A percentile compares a stretch with the other conserved stretches of the same genome.
Evolutionary conservation across 1,139 yeast genomes (phyloP).

Genomic region (Yamadazyma taylorii): DNA sequence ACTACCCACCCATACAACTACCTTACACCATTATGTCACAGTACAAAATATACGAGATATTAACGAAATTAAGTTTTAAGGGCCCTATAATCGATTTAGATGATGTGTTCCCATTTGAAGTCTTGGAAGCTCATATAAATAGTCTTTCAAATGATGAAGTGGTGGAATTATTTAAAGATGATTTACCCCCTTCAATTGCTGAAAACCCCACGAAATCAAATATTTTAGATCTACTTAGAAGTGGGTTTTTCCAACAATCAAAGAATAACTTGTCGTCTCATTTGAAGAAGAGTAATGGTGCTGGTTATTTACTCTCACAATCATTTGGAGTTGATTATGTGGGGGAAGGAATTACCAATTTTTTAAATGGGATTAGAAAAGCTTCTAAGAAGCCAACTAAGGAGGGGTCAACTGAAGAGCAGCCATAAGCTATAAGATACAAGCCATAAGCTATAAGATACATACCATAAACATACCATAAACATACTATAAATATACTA

Average conservation of each 20-base stretch:
- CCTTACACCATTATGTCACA: no score
- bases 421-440: no score
- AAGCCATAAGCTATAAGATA: no score
- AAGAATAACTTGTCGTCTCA: conserved; percentile 45
- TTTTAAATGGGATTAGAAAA: conserved; percentile 49
- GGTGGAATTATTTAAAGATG: conserved; percentile 32
- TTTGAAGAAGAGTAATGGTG: conserved; percentile 40
- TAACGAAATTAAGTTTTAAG: conserved; percentile 9
- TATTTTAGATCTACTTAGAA: conserved; percentile 47
- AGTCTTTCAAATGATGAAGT: conserved; percentile 38
- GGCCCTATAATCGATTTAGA: conserved; percentile 13
- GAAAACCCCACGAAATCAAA: conserved; percentile 36
- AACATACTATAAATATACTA: no score
- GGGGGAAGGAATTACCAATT: conserved; percentile 62
- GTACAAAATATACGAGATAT: conserved; percentile 13
- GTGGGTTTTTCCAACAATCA: conserved; percentile 56
- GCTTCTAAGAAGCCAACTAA: conserved; percentile 25
- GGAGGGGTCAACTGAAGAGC: no score
- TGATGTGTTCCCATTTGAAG: conserved; percentile 40
- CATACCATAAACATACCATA: no score
- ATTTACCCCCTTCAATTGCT: conserved; percentile 45
- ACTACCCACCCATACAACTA: no score
- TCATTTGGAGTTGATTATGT: conserved; percentile 51
- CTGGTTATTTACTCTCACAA: conserved; percentile 53
- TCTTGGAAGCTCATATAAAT: conserved; percentile 41